Evolutionary conservation across 1,139 yeast species (phyloP).

Genomic region (Komagataea norvegica): DNA sequence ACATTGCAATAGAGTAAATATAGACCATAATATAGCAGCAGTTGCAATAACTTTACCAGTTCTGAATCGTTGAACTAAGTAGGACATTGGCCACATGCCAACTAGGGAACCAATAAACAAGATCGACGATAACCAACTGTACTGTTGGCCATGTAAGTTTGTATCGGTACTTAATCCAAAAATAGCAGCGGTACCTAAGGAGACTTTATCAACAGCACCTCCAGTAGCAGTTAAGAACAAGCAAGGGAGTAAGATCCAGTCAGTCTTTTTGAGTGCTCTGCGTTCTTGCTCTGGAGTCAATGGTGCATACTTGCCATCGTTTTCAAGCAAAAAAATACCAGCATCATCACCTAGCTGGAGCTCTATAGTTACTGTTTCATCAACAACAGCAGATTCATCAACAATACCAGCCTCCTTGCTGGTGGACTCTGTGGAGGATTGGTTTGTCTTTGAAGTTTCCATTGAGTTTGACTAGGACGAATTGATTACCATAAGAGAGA

Average conservation of each 20-base stretch:
- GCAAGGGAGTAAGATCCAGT: constrained; percentile 32
- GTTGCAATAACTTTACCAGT: constrained; percentile 32
- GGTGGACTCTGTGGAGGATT: too few relatives aligned
- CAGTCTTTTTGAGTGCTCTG: constrained; percentile 31
- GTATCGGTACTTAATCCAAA: constrained; percentile 37
- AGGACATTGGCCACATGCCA: constrained; percentile 21
- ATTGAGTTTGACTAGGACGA: too few relatives aligned
- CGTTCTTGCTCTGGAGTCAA: constrained; percentile 29
- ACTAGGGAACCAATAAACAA: constrained; percentile 43
- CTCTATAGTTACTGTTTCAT: too few relatives aligned
- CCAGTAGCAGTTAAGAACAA: constrained; percentile 34
- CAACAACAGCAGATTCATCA: too few relatives aligned
- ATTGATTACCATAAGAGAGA: too few relatives aligned
- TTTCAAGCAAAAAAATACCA: constrained; percentile 17
- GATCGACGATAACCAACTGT: constrained; percentile 43
- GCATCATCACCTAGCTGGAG: too few relatives aligned
- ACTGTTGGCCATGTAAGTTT: constrained; percentile 36
- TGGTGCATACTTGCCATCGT: constrained; percentile 25
- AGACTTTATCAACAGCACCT: constrained; percentile 40
- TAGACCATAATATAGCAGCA: constrained; percentile 31
- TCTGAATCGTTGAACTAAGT: constrained; percentile 40
- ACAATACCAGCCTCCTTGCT: too few relatives aligned
- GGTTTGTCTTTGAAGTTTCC: too few relatives aligned
- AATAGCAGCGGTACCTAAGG: constrained; percentile 32
- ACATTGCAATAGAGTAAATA: constrained; percentile 34